Conservation (phyloP, 2,329 filamentous ascomycete genomes). For the Botrytis fabae region DNA sequence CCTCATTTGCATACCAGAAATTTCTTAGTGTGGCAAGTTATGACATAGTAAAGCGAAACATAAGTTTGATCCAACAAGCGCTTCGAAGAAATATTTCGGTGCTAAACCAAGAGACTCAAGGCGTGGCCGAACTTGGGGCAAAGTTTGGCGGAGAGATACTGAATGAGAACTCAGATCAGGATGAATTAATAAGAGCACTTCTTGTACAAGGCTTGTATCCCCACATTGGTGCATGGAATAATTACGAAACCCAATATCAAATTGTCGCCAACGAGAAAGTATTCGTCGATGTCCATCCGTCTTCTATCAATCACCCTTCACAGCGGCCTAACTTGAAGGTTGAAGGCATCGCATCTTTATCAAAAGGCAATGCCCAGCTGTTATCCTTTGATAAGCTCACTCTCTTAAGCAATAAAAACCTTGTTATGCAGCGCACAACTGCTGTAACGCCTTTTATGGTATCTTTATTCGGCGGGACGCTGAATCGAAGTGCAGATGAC, state of each 20-base stretch:
- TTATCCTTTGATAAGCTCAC: background rate
- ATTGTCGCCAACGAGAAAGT: background rate
- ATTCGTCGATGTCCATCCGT: background rate
- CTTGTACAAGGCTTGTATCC: slow-evolving; percentile 47
- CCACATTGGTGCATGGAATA: slow-evolving; percentile 44
- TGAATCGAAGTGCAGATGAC: background rate
- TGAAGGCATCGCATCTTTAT: background rate
- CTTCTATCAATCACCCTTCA: slow-evolving; percentile 19
- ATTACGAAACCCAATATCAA: background rate
- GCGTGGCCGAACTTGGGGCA: slow-evolving; percentile 12
- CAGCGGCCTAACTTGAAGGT: background rate
- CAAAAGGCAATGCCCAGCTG: background rate
- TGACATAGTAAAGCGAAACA: background rate
- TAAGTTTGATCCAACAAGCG: background rate
- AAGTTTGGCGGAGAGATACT: slow-evolving; percentile 41
- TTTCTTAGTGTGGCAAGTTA: slow-evolving; percentile 36
- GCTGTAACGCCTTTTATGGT: slow-evolving; percentile 21
- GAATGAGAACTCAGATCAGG: slow-evolving; percentile 48
- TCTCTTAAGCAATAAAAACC: background rate
- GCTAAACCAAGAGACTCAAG: background rate
- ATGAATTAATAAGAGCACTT: slow-evolving; percentile 49
- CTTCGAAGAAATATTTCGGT: slow-evolving; percentile 9
- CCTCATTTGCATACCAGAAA: slow-evolving; percentile 28
- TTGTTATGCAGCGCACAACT: slow-evolving; percentile 20
- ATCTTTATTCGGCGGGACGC: slow-evolving; percentile 19